These are phyloP conservation scores for Syzygium aqueum DNA, from an alignment of 345 rosid species.

Conservation along the genomic window DNA sequence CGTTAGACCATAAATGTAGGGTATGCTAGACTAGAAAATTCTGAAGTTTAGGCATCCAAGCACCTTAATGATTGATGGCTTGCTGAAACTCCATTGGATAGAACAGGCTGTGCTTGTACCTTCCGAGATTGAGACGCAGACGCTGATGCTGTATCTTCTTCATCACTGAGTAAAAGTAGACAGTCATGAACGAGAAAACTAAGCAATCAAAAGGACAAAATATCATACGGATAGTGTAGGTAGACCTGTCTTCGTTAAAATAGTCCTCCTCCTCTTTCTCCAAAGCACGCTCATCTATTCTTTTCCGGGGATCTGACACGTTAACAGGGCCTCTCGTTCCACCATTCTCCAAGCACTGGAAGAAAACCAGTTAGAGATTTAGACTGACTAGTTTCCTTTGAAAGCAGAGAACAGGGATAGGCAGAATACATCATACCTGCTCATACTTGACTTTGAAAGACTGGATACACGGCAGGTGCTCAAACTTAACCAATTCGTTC, in stretches of 20 bases:
- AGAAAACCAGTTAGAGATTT: not conserved
- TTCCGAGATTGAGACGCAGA: slow-evolving; percentile 31
- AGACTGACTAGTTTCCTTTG: not conserved
- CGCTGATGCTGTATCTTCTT: slow-evolving; percentile 86
- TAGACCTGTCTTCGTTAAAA: slow-evolving; percentile 90
- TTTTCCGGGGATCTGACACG: slow-evolving; percentile 50
- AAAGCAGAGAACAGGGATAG: not conserved
- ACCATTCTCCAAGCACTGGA: slow-evolving; percentile 72
- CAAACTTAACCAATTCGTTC: slow-evolving; percentile 61
- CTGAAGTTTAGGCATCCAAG: not conserved
- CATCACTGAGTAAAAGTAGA: slow-evolving; percentile 43
- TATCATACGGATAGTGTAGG: not conserved
- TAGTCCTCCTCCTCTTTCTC: slow-evolving; percentile 99
- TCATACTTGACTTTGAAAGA: slow-evolving; percentile 68
- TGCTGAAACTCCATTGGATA: slow-evolving; percentile 68
- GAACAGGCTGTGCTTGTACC: slow-evolving; percentile 40
- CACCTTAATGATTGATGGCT: slow-evolving; percentile 56
- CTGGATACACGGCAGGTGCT: slow-evolving; percentile 44
- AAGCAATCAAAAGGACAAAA: not conserved
- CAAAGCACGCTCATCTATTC: slow-evolving; percentile 78
- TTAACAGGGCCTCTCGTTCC: slow-evolving; percentile 42
- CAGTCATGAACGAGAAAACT: not conserved
- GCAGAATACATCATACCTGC: slow-evolving; percentile 39
- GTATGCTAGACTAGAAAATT: not conserved
- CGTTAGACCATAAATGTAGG: not conserved